These are phyloP conservation scores for Drechslerella dactyloides DNA, from an alignment of 2,329 filamentous ascomycete species.

Conservation along the genomic window DNA sequence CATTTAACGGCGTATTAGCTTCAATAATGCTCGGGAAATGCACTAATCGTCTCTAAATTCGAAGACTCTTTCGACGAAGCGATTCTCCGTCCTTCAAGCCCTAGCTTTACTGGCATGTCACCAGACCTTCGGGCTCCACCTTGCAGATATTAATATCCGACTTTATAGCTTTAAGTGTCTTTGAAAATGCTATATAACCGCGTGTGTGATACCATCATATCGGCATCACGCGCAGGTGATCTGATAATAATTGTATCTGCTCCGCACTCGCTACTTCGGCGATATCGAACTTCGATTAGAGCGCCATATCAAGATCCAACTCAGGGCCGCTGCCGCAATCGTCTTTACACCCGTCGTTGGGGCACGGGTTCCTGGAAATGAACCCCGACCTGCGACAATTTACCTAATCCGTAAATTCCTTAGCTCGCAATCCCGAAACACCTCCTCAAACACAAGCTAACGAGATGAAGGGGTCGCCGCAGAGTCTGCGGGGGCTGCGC, in stretches of 20 bases:
- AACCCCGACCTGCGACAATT: slow-evolving; percentile 6
- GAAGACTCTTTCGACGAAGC: too few relatives aligned
- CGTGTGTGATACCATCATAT: too few relatives aligned
- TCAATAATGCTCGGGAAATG: too few relatives aligned
- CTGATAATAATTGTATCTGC: not conserved
- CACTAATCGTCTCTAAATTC: too few relatives aligned
- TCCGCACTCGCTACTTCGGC: not conserved
- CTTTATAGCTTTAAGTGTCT: too few relatives aligned
- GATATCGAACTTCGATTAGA: not conserved
- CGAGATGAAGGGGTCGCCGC: slow-evolving; percentile 1
- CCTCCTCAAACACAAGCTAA: slow-evolving; percentile 1
- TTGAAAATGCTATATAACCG: too few relatives aligned
- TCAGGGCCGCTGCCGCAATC: not conserved
- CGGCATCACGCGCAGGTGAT: not conserved
- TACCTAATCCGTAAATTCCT: not conserved
- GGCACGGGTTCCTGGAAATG: slow-evolving; percentile 3
- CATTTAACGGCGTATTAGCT: too few relatives aligned
- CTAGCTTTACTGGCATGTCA: too few relatives aligned
- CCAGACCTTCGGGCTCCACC: not conserved
- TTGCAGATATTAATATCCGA: too few relatives aligned
- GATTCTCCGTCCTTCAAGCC: too few relatives aligned
- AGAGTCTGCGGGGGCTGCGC: not conserved
- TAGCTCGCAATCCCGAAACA: slow-evolving; percentile 1
- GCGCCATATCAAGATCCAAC: not conserved
- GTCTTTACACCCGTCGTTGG: not conserved